These are phyloP conservation scores for Leptodermis oblonga DNA, from an alignment of 257 asterid genomes.

Conservation along the genomic window DNA sequence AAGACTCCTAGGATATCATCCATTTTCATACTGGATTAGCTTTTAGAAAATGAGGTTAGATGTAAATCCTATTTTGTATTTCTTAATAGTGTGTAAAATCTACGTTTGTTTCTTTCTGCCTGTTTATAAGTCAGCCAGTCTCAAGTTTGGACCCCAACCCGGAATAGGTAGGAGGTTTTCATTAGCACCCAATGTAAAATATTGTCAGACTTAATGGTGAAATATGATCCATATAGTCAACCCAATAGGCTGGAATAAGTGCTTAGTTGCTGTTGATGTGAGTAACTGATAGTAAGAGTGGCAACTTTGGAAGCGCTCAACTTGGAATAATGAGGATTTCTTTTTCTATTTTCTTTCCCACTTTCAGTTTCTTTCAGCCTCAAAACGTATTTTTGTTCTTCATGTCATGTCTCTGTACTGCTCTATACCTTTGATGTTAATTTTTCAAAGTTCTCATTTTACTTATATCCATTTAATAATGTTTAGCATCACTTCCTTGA, in stretches of 20 bases:
- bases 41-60: neutral
- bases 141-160: no score
- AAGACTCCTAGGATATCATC: neutral
- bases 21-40: neutral
- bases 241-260: neutral
- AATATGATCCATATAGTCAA: no score
- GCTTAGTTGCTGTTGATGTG: neutral
- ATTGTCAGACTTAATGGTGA: no score
- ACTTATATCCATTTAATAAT: neutral
- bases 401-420: neutral
- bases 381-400: neutral
- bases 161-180: no score
- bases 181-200: no score
- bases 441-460: neutral
- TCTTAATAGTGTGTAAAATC: no score
- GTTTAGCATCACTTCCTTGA: conserved; percentile 4
- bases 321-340: neutral
- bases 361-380: neutral
- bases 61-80: neutral
- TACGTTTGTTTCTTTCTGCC: neutral
- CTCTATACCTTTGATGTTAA: neutral
- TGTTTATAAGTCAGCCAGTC: neutral
- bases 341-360: conserved; percentile 1
- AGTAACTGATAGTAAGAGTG: neutral
- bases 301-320: neutral